These are phyloP conservation scores for Seminavis robusta DNA, from an alignment of 108 stramenopile genomes.

Conservation along the genomic window DNA sequence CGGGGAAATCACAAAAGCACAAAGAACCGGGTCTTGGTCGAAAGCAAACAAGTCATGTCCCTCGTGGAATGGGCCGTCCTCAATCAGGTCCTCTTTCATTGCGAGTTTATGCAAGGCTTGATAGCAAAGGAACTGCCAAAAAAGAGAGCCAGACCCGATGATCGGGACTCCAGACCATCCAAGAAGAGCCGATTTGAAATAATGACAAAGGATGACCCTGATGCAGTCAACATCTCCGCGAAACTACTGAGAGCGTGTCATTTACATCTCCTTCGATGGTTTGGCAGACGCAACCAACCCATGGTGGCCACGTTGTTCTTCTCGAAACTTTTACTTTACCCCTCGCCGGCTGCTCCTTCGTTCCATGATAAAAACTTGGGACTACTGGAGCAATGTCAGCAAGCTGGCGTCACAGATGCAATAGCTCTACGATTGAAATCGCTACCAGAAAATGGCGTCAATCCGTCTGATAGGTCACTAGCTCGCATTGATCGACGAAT, in stretches of 20 bases:
- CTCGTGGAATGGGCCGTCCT: constrained; percentile 43
- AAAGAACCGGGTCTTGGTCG: constrained; percentile 1
- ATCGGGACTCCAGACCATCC: not conserved
- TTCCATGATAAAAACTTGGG: too few relatives aligned
- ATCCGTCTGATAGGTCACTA: too few relatives aligned
- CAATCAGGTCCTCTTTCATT: constrained; percentile 38
- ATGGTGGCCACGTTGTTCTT: constrained; percentile 12
- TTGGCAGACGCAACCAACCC: constrained; percentile 30
- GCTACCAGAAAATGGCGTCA: too few relatives aligned
- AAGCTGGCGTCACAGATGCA: too few relatives aligned
- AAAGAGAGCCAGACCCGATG: not conserved
- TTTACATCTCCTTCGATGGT: constrained; percentile 33
- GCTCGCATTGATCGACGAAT: too few relatives aligned
- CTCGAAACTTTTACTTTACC: too few relatives aligned
- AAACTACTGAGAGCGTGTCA: constrained; percentile 19
- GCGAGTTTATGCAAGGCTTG: constrained; percentile 10
- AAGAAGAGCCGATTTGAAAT: not conserved
- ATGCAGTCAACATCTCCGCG: not conserved
- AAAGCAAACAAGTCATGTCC: constrained; percentile 11
- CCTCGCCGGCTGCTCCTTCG: too few relatives aligned
- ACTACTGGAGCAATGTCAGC: too few relatives aligned
- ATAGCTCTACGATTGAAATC: too few relatives aligned
- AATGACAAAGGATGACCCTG: not conserved
- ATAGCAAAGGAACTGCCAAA: constrained; percentile 3
- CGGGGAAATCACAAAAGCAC: constrained; percentile 25